Base-by-base conservation (phyloP, 306 rosid genomes). In the Castanea crenata region DNA sequence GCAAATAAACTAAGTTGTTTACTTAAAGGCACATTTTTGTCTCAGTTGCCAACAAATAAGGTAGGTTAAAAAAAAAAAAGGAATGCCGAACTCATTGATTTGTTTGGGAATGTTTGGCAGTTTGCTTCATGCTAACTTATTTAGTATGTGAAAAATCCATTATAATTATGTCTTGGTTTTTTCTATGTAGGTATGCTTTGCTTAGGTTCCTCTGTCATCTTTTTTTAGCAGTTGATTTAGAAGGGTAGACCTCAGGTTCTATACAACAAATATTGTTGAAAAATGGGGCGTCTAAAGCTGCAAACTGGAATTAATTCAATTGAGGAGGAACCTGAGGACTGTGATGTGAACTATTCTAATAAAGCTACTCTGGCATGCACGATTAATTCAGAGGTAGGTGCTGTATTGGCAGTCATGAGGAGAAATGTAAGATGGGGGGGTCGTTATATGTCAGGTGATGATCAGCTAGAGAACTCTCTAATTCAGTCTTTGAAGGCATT, bases 391-490 rank as follows among this genome's bases (percentile, higher is more conserved):
- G 99, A 95, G 86, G 86, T 95, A 63, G 97, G 97, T 41, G 90
- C 99, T 71, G 99, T 95, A 74, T 87, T 95, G 87, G 96, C 98
- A 4, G 96, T 95, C 25, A 95, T 95, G 99, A 88, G 99, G 82
- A 90, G 98, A 88, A 93, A 95, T 83, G 98, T 91, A 38, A 86
- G 97, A 82, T 95, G 98, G 99, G 98, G 96, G 62, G 91, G 93
- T 21, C 97, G 92, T 52, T 93, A 90, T 87, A 89, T 89, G 84
- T 86, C 98, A 4, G 92, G 98, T n/a, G 99, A 95, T 77, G 99
- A 96, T 89, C 97, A 93, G 86, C 83, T 96, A 77, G 99, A 95
- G 49, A 97, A 95, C 91, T 88, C 91, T 78, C 88, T 95, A 41
- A 91, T 95, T 84, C 94, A 89, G 76, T 93, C 99, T 46, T 85